Percentiles rank a stretch among this genome's conserved stretches.
Conservation (phyloP, 106 monocot species). For the Dendrobium officinale region DNA sequence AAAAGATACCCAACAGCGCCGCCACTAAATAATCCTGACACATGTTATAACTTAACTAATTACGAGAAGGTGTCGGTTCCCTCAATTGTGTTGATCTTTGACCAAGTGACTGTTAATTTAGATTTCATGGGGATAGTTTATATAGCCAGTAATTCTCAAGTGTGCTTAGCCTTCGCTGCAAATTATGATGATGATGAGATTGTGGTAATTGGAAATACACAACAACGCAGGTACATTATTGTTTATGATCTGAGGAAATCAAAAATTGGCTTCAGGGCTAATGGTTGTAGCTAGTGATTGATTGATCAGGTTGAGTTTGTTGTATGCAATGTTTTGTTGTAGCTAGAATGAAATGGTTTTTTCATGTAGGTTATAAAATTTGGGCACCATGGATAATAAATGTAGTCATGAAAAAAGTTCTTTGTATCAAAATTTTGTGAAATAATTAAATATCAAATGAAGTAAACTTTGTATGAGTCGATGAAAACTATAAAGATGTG, state of each 20-base stretch:
- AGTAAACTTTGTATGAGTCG: too few species aligned
- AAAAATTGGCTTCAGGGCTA: conserved; percentile 12
- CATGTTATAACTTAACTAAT: conserved; percentile 4
- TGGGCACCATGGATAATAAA: too few species aligned
- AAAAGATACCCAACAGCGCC: too few species aligned
- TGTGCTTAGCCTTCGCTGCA: conserved; percentile 23
- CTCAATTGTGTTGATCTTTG: conserved; percentile 11
- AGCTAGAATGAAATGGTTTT: too few species aligned
- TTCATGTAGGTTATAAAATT: too few species aligned
- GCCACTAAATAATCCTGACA: conserved; percentile 25
- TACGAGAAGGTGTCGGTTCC: conserved; percentile 7
- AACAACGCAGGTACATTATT: conserved; percentile 24
- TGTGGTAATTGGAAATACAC: conserved; percentile 22
- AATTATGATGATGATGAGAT: neutral
- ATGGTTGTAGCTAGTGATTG: conserved; percentile 8
- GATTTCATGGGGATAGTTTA: too few species aligned
- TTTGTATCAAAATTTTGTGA: too few species aligned
- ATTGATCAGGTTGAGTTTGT: too few species aligned
- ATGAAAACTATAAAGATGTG: too few species aligned
- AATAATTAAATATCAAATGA: too few species aligned
- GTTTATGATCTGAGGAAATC: conserved; percentile 14
- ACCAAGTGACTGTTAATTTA: neutral
- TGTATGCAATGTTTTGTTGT: too few species aligned
- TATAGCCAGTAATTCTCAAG: neutral
- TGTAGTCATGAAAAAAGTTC: too few species aligned